Base-by-base conservation (phyloP, 2,329 filamentous ascomycete genomes). In the Gaeumannomyces sp. region DNA sequence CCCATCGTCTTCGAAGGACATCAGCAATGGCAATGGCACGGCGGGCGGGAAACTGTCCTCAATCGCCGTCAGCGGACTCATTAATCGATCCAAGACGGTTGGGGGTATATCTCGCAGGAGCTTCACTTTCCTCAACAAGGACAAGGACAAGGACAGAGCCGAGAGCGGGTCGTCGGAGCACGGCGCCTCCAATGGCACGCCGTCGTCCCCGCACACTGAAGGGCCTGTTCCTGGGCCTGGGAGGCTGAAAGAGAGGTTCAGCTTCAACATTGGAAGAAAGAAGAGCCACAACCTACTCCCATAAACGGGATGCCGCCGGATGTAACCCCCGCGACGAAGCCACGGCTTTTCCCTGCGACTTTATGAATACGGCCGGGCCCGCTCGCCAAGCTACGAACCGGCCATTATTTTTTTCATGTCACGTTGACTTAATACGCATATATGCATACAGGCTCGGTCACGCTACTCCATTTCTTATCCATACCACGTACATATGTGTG, bases 41-140 rank as follows among this genome's bases (percentile, higher is more conserved):
- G 61, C 61, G 38, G 45, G 29, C 13, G 25, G 29, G 22, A 38
- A 59, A 8, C 27, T 28, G 14, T 7, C 27, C 59, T 60, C 59
- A 7, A 63, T 59, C 56, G 64, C 65, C 27, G 65, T 64, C 31
- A 56, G 74, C 35, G 78, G 80, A 6, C 80, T 86, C 35, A 78
- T 95, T 58, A 86, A 85, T 71, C 83, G 91, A 59, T 87, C 90
- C 68, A 85, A 88, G 69, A 83, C 88, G 64, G 59, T 60, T 31
- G 86, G 86, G 13, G 92, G 89, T 68, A 84, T 96, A 79, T 85
- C 90, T 61, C 86, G 89, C 68, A 92, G 89, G 75, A 90, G 90
- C 69, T 88, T 91, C 71, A 85, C 83, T 38, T 90, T 91, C 72
- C 77, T 89, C 53, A 80, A 82, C 70, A 86, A 85, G 65, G 75